Conservation (phyloP, 2,329 filamentous ascomycete genomes). For the Tolypocladium endophyticum region DNA sequence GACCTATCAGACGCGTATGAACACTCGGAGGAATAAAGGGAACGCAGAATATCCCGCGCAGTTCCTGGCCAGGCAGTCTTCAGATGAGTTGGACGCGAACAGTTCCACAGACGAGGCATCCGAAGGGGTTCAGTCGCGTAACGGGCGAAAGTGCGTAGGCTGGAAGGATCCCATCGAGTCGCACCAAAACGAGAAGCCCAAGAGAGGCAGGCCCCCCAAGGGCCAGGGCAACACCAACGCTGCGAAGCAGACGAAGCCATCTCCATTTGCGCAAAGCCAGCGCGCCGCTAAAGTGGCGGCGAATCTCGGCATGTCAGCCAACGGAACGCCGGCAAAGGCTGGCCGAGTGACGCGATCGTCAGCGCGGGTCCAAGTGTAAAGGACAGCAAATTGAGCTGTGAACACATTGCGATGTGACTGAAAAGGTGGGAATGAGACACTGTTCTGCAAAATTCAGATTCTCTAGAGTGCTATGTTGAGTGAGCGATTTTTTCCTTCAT, state of each 20-base stretch:
- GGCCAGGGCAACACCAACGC: conserved; percentile 15
- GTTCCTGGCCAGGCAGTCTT: conserved; percentile 18
- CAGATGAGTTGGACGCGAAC: conserved; percentile 4
- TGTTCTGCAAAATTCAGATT: no score
- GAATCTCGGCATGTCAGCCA: conserved; percentile 20
- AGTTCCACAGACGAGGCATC: conserved; percentile 4
- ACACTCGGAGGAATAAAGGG: conserved; percentile 25
- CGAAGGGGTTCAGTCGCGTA: conserved; percentile 1
- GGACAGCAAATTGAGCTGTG: not conserved
- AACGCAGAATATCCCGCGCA: conserved; percentile 23
- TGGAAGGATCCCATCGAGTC: conserved; percentile 23
- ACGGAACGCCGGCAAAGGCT: conserved; percentile 23
- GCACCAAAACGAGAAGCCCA: conserved; percentile 14
- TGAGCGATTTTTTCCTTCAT: not conserved
- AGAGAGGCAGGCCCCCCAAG: conserved; percentile 13
- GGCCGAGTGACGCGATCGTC: conserved; percentile 19
- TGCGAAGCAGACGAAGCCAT: conserved; percentile 14
- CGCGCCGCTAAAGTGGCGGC: conserved; percentile 17
- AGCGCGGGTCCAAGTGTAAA: conserved; percentile 12
- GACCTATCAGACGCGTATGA: conserved; percentile 20
- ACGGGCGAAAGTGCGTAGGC: conserved; percentile 18
- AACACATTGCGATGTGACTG: not conserved
- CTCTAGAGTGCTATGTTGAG: not conserved
- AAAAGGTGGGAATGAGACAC: not conserved
- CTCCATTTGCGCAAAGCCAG: conserved; percentile 12